phyloP scores from a whole-genome alignment of 129 eudicot species.

The Dittrichia graveolens region DNA sequence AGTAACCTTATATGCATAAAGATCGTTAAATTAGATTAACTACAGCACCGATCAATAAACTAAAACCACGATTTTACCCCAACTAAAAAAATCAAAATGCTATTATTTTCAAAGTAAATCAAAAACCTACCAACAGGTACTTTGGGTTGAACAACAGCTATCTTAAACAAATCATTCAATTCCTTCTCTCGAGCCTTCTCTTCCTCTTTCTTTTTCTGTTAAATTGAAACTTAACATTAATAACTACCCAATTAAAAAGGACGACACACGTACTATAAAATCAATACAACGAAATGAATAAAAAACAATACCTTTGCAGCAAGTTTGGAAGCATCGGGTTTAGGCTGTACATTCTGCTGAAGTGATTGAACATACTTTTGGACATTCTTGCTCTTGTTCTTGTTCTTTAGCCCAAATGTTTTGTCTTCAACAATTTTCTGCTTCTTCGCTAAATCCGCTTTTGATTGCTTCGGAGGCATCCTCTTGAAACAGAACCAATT shows the following conservation, averaged over 20 bases:
- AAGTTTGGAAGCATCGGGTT: constrained; percentile 54
- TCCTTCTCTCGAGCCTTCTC: constrained; percentile 71
- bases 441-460: constrained; percentile 60
- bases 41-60: constrained; percentile 10
- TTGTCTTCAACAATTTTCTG: constrained; percentile 61
- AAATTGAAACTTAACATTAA: background rate
- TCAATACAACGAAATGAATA: background rate
- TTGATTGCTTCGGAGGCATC: constrained; percentile 66
- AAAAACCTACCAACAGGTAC: constrained; percentile 55
- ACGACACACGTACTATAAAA: background rate
- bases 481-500: background rate
- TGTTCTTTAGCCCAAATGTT: constrained; percentile 59
- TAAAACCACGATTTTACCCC: background rate
- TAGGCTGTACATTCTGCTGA: constrained; percentile 55
- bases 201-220: constrained; percentile 65
- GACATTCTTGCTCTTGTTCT: constrained; percentile 58
- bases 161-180: constrained; percentile 61
- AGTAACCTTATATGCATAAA: background rate
- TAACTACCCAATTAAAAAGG: constrained; percentile 8
- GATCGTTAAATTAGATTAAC: background rate
- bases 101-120: background rate
- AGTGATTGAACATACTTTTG: constrained; percentile 59
- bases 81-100: background rate
- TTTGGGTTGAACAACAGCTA: constrained; percentile 72
- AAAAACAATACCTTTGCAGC: constrained; percentile 51